Evolutionary conservation across 2,329 filamentous ascomycete species (phyloP), one percentile per base, ranked within the genome.

Genomic region (Lithohypha guttulata): DNA sequence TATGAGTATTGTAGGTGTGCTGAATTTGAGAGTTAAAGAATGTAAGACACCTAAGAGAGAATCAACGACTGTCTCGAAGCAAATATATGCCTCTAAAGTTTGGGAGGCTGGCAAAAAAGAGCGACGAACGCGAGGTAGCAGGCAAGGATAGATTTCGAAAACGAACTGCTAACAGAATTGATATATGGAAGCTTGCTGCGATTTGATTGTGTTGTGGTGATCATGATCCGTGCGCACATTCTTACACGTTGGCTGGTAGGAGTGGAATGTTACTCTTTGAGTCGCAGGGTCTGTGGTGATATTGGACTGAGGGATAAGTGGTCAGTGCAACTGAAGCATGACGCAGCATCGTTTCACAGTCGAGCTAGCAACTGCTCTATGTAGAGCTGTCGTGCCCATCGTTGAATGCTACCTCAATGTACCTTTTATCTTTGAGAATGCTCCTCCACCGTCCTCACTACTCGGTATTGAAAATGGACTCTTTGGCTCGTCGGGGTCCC

Each of bases 401-500:
- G 26, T 6, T 28, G 26, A 28, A 14, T 31, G 15, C 26, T 23
- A 30, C n/a, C 20, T 13, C 31, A 43, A 43, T 37, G 42, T 39
- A 28, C 46, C 49, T 37, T 50, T 50, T 32, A 45, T 46, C 40
- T 42, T 49, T 8, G 44, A 47, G 50, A 54, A 41, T 39, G 53
- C 46, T 47, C 50, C 27, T 55, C 42, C 42, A 19, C 11, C 7
- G 9, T 33, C 62, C 45, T 67, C 64, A 29, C 56, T 52, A n/a
- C 57, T 57, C 20, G 63, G 59, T 55, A 79, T 74, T 3, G 71
- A 74, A 55, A 94, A 95, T 0, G 85, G 86, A 54, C 83, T 87
- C 51, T 78, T 83, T 38, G 78, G 77, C 68, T 91, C 85, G 50
- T 93, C 85, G 0, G 86, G 86, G 52, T 83, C 87, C 35, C 86